Evolutionary conservation across 2,329 filamentous ascomycete species (phyloP).

Genomic region (Dactylonectria macrodidyma): DNA sequence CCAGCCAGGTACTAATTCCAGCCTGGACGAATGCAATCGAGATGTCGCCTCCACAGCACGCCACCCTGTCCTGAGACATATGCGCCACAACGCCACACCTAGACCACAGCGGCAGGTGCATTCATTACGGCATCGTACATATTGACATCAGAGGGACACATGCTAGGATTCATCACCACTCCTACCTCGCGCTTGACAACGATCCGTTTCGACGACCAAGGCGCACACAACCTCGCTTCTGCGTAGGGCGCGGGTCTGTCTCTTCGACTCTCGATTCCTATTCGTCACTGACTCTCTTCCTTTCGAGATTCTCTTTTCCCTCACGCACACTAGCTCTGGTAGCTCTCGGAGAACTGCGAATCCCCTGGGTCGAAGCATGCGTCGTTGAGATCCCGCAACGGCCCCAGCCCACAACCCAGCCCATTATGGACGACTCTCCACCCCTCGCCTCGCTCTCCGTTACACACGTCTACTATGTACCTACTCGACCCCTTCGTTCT

Average conservation of each 20-base stretch:
- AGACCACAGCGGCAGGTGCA: neutral
- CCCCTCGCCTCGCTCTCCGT: constrained; percentile 91
- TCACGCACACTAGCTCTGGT: neutral
- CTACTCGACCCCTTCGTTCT: neutral
- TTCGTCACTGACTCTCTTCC: neutral
- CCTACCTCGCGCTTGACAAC: neutral
- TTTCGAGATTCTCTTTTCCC: neutral
- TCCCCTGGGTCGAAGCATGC: constrained; percentile 20
- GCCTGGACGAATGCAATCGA: neutral
- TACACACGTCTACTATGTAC: constrained; percentile 96
- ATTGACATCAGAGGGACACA: too few species aligned
- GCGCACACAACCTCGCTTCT: constrained; percentile 10
- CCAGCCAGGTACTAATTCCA: neutral
- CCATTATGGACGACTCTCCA: constrained; percentile 48
- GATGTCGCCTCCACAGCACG: neutral
- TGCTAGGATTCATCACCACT: neutral
- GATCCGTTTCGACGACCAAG: neutral
- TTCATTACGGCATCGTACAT: constrained; percentile 6
- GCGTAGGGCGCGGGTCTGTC: constrained; percentile 20
- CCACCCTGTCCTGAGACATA: neutral
- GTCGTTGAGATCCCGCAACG: constrained; percentile 8
- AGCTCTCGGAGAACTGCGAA: neutral
- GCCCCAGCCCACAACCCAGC: constrained; percentile 8
- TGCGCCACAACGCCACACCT: neutral
- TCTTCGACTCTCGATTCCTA: neutral